phyloP scores from a whole-genome alignment of 2,329 filamentous ascomycete species.

The Tolypocladium ophioglossoides region DNA sequence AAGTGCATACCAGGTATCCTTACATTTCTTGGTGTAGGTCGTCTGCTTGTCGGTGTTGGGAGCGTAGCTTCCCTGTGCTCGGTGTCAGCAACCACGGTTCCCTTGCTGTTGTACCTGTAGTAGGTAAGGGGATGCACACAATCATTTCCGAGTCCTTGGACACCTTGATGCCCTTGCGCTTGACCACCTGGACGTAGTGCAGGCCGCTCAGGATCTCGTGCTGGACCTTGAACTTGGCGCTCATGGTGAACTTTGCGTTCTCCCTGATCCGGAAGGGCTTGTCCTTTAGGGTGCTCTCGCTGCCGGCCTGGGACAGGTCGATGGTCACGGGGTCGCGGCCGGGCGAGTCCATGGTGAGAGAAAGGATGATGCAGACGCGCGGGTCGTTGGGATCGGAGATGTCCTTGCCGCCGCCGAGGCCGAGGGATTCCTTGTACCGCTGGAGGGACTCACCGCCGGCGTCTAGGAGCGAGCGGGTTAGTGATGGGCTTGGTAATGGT shows the following conservation, averaged over 20 bases:
- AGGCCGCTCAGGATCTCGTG: constrained; percentile 91
- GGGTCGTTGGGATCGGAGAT: constrained; percentile 71
- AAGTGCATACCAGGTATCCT: constrained; percentile 22
- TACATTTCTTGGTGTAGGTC: constrained; percentile 85
- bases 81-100: not conserved
- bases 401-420: constrained; percentile 63
- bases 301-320: constrained; percentile 66
- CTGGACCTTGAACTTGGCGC: constrained; percentile 88
- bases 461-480: constrained; percentile 27
- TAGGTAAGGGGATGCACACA: constrained; percentile 41
- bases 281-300: constrained; percentile 69
- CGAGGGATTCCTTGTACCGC: constrained; percentile 95
- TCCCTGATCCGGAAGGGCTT: constrained; percentile 98
- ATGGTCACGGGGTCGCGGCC: constrained; percentile 81
- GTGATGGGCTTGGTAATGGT: not conserved
- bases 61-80: constrained; percentile 70
- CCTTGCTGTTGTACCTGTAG: not conserved
- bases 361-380: constrained; percentile 86
- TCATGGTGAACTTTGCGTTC: constrained; percentile 87
- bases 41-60: constrained; percentile 85
- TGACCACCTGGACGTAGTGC: constrained; percentile 92
- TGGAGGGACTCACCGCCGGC: constrained; percentile 84
- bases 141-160: constrained; percentile 98
- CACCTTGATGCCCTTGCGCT: constrained; percentile 75
- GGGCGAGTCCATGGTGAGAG: constrained; percentile 76